Conservation (phyloP, 2,329 filamentous ascomycete species). For the Penicillium sp. region DNA sequence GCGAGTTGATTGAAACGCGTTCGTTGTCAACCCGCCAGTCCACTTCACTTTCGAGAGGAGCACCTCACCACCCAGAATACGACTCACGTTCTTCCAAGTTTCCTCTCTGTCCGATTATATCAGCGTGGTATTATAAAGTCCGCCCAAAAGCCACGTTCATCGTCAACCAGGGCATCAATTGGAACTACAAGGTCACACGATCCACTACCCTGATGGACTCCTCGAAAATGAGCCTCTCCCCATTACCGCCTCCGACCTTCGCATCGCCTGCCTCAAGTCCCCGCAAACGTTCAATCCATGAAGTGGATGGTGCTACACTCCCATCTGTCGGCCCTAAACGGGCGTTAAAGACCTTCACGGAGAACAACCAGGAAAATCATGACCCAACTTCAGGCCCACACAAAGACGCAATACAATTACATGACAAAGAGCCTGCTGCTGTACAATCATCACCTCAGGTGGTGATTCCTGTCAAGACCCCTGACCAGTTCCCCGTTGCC, state of each 20-base stretch:
- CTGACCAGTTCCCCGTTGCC: not conserved
- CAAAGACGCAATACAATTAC: not conserved
- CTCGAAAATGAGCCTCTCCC: conserved; percentile 18
- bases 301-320: conserved; percentile 21
- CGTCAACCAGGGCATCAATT: not conserved
- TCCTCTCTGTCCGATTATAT: not conserved
- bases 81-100: not conserved
- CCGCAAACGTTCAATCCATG: conserved; percentile 32
- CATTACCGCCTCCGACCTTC: conserved; percentile 19
- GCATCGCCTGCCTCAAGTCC: conserved; percentile 18
- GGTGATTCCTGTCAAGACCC: not conserved
- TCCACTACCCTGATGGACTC: conserved; percentile 17
- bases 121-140: not conserved
- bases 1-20: conserved; percentile 24
- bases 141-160: not conserved
- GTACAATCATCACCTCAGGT: not conserved
- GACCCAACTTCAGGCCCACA: conserved; percentile 8
- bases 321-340: conserved; percentile 13
- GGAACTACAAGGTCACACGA: not conserved
- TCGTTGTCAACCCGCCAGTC: conserved; percentile 9
- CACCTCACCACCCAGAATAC: not conserved
- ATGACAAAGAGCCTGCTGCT: not conserved
- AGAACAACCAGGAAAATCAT: conserved; percentile 26
- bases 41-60: conserved; percentile 9
- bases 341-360: conserved; percentile 7